Evolutionary conservation across 176 grass and related monocot species (phyloP).

Genomic region (Poa pratensis): DNA sequence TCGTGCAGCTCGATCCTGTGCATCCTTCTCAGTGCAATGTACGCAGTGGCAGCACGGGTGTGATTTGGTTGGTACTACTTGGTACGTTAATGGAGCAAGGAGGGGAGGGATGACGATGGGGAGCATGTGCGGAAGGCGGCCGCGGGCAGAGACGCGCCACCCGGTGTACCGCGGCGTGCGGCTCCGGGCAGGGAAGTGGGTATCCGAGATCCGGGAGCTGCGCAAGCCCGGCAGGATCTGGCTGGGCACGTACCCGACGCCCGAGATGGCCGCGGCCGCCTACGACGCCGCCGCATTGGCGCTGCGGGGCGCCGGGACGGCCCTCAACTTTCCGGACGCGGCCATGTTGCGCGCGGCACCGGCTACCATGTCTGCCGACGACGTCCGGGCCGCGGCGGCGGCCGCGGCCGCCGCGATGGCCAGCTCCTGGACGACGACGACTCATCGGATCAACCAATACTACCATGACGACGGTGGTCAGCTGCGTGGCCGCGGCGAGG

Average conservation of each 20-base stretch:
- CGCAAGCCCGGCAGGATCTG: slow-evolving; percentile 73
- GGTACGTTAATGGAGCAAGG: background rate
- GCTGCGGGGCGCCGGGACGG: slow-evolving; percentile 55
- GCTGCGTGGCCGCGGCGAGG: background rate
- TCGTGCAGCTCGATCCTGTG: background rate
- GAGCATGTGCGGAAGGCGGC: slow-evolving; percentile 7
- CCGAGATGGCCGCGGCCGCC: slow-evolving; percentile 73
- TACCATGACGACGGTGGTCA: background rate
- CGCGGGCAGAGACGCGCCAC: slow-evolving; percentile 72
- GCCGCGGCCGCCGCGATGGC: slow-evolving; percentile 35
- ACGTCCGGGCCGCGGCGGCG: slow-evolving; percentile 51
- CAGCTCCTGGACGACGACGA: background rate
- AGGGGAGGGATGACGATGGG: background rate
- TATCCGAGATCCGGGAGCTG: slow-evolving; percentile 92
- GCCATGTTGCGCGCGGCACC: slow-evolving; percentile 36
- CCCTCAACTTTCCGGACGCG: slow-evolving; percentile 62
- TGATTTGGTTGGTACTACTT: background rate
- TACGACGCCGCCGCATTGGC: slow-evolving; percentile 70
- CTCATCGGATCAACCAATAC: background rate
- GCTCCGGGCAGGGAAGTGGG: slow-evolving; percentile 70
- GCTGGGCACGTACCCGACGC: slow-evolving; percentile 68
- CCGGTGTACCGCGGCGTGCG: slow-evolving; percentile 81
- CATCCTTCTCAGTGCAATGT: background rate
- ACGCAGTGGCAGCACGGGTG: background rate
- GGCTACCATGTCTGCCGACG: slow-evolving; percentile 43